Evolutionary conservation across 2,329 filamentous ascomycete genomes (phyloP).

Genomic region (Arthroderma uncinatum): DNA sequence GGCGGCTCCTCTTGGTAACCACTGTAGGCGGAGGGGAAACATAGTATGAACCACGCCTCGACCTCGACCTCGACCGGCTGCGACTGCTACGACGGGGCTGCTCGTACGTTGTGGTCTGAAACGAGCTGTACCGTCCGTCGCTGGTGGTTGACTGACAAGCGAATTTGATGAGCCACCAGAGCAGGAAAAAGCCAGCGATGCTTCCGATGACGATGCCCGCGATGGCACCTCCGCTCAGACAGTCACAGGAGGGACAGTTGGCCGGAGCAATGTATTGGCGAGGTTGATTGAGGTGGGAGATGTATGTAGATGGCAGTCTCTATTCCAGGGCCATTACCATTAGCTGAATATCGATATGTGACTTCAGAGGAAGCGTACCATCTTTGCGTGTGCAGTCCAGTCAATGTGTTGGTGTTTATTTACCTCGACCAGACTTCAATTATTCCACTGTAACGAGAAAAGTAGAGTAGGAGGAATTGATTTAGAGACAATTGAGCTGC

Average conservation of each 20-base stretch:
- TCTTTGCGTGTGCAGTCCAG: no score
- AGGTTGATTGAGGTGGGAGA: constrained; percentile 12
- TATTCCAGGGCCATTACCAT: neutral
- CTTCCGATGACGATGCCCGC: constrained; percentile 33
- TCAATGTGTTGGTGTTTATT: no score
- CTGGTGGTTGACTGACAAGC: constrained; percentile 18
- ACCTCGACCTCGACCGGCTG: neutral
- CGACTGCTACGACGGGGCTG: constrained; percentile 16
- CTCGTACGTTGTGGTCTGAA: constrained; percentile 12
- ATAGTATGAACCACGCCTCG: neutral
- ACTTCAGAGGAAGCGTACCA: no score
- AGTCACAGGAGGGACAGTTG: constrained; percentile 14
- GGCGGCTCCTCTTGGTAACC: neutral
- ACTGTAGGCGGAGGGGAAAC: neutral
- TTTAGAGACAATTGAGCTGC: no score
- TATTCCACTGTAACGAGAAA: no score
- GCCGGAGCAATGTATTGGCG: constrained; percentile 15
- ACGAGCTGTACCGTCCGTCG: constrained; percentile 19
- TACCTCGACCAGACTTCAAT: no score
- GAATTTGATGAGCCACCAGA: constrained; percentile 28
- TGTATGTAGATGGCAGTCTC: constrained; percentile 11
- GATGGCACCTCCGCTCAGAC: constrained; percentile 28
- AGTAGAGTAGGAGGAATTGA: no score
- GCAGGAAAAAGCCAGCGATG: constrained; percentile 28
- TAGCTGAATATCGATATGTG: neutral